phyloP scores from a whole-genome alignment of 352 stramenopile genomes.

The Phytophthora chlamydospora region DNA sequence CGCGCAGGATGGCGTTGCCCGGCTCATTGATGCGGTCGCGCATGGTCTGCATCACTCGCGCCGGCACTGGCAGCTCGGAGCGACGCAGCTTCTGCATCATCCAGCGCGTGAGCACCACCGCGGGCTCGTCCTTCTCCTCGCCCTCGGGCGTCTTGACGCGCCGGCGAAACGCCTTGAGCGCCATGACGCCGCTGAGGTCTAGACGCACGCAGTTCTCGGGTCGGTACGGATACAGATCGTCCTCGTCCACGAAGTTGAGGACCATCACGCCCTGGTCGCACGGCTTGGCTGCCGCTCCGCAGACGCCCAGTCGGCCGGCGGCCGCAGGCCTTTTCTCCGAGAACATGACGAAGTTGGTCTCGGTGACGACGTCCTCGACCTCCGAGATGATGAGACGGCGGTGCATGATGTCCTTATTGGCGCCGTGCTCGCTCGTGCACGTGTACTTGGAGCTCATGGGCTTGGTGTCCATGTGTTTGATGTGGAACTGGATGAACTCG shows the following conservation, averaged over 20 bases:
- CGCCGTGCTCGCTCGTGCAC: constrained; percentile 31
- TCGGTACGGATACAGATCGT: constrained; percentile 45
- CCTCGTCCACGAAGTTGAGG: constrained; percentile 43
- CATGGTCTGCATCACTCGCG: constrained; percentile 35
- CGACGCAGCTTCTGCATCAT: constrained; percentile 37
- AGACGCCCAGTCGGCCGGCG: constrained; percentile 2
- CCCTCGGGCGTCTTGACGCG: constrained; percentile 27
- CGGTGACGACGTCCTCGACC: constrained; percentile 37
- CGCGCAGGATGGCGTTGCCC: constrained; percentile 33
- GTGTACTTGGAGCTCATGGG: constrained; percentile 35
- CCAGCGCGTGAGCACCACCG: constrained; percentile 37
- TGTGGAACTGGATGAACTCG: constrained; percentile 49
- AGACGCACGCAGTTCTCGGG: constrained; percentile 34
- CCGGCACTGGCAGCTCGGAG: constrained; percentile 28
- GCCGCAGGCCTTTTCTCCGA: constrained; percentile 19
- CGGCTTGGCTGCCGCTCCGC: constrained; percentile 12
- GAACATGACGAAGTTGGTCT: constrained; percentile 55
- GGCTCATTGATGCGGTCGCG: constrained; percentile 41
- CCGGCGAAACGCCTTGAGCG: constrained; percentile 36
- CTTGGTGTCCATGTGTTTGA: constrained; percentile 46
- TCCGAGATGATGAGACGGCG: constrained; percentile 46
- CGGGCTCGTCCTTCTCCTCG: constrained; percentile 30
- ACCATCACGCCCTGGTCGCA: constrained; percentile 38
- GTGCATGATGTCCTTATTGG: constrained; percentile 41
- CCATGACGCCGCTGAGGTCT: constrained; percentile 40